phyloP scores from a whole-genome alignment of 2,329 filamentous ascomycete genomes.

The Botryotinia narcissicola region DNA sequence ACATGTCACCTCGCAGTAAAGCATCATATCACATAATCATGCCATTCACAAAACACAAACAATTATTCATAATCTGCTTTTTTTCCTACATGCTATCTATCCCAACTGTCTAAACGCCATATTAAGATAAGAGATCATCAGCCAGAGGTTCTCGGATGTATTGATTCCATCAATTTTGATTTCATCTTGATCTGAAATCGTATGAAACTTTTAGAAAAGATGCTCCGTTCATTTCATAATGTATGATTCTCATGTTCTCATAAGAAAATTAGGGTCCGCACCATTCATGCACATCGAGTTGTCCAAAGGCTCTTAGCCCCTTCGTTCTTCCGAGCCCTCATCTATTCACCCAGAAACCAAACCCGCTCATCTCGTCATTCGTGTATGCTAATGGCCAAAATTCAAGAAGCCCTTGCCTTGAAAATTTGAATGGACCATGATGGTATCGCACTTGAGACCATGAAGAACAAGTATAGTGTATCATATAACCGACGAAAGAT shows the following conservation, averaged over 20 bases:
- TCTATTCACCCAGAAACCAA: conserved; percentile 3
- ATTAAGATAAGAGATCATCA: conserved; percentile 20
- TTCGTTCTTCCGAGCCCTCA: conserved; percentile 7
- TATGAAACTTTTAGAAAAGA: neutral
- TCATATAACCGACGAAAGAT: conserved; percentile 21
- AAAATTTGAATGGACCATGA: neutral
- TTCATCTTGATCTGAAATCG: neutral
- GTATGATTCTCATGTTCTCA: conserved; percentile 4
- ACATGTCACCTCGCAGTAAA: neutral
- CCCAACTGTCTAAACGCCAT: conserved; percentile 19
- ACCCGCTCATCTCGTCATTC: conserved; percentile 5
- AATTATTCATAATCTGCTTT: conserved; percentile 3
- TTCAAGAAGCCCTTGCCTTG: neutral
- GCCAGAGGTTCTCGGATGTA: neutral
- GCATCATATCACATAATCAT: neutral
- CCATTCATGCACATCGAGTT: neutral
- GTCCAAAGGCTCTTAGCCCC: conserved; percentile 8
- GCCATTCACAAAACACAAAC: neutral
- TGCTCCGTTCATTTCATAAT: conserved; percentile 10
- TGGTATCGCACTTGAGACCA: conserved; percentile 5
- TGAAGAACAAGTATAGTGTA: conserved; percentile 15
- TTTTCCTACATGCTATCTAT: conserved; percentile 19
- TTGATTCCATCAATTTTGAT: neutral
- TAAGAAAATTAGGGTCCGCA: neutral
- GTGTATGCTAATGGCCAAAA: neutral